Base-by-base conservation (phyloP, 768 basidiomycete species). In the Tylopilus sp. region DNA sequence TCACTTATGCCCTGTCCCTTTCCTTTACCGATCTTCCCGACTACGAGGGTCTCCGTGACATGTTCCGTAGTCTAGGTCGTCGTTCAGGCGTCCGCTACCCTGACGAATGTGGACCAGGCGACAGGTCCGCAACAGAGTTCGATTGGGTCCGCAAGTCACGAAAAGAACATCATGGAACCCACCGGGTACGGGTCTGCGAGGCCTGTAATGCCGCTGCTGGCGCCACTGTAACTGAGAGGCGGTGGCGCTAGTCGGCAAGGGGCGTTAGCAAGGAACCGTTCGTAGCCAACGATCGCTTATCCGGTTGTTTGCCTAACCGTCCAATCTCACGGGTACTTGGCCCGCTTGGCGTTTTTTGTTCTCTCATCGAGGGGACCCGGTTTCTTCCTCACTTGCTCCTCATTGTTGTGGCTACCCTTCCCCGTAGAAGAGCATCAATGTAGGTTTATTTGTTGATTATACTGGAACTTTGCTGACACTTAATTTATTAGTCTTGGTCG, bases 1-100 rank as follows among this genome's bases (percentile, higher is more conserved):
- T 86, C 68, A 69, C 69, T 40, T 94, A 94, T 70, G 83, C 86
- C 20, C 81, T 91, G 40, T 83, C 82, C 2, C 81, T 95, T 31
- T 86, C 86, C 56, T 94, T 93, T 59, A 89, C 89, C 61, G 91
- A 94, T 72, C 75, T 90, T 36, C 92, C 91, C 10, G 92, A 95
- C 69, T 95, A 94, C 60, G 85, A 83, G 40, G 91, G 91, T 23
- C 73, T 93, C 21, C 78, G 91, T 39, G 79, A 78, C 40, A 77
- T 91, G 40, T 90, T 93, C 67, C 76, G 78, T 15, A 79, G 77
- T 4, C 63, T 86, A 11, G 83, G 79, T 1, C 74, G 72, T 51
- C 74, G 79, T 9, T 68, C 77, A n/a, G 80, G 77, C 1, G 70
- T 83, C 7, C 73, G 75, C 48, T 70, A 70, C 45, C 50, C 58